These are phyloP conservation scores for Suhomyces sp. DNA, from an alignment of 805 yeast genomes.

Conservation along the genomic window DNA sequence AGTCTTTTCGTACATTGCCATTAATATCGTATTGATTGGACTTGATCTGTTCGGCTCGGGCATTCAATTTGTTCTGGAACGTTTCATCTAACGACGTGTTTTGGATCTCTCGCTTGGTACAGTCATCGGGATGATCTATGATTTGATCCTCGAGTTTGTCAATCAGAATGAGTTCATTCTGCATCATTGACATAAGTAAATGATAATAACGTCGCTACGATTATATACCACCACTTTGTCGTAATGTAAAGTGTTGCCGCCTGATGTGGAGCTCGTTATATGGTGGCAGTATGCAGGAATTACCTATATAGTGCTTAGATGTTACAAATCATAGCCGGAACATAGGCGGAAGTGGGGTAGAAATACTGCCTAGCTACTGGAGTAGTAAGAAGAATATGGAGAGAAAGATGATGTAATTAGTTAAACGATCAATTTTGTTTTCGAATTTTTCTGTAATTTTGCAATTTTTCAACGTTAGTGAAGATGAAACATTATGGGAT, in stretches of 20 bases:
- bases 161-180: conserved; percentile 31
- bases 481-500: not conserved
- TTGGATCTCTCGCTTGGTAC: conserved; percentile 25
- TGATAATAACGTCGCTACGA: not conserved
- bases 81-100: conserved; percentile 38
- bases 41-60: conserved; percentile 37
- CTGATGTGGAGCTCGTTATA: not conserved
- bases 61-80: conserved; percentile 41
- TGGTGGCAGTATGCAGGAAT: not conserved
- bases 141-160: conserved; percentile 48
- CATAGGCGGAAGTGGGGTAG: not conserved
- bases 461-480: not conserved
- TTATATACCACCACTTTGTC: not conserved
- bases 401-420: too few relatives aligned
- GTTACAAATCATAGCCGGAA: not conserved
- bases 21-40: conserved; percentile 7
- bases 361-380: too few relatives aligned
- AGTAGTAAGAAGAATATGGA: too few relatives aligned
- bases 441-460: not conserved
- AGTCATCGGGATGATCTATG: conserved; percentile 41
- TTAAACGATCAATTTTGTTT: not conserved
- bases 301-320: not conserved
- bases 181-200: conserved; percentile 5
- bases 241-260: not conserved
- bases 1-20: not conserved